Base-by-base conservation (phyloP, 306 rosid genomes). In the Datisca glomerata region DNA sequence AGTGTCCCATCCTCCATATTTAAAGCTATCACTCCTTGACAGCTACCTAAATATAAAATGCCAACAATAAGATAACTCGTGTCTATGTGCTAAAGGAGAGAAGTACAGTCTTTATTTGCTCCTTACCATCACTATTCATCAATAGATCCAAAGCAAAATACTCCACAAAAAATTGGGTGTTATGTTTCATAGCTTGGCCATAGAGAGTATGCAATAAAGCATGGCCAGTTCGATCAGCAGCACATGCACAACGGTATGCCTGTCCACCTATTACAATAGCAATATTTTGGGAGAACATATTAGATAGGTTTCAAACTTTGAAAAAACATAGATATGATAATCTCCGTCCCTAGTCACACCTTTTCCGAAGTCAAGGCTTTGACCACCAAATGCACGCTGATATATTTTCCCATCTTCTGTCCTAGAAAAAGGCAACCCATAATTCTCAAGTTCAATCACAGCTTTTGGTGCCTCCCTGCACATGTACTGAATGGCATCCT, bases 341-440 rank as follows among this genome's bases (percentile, higher is more conserved):
- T 19, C 36, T 35, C 59, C 55, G 47, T 22, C 24, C 38, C 38
- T 24, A 52, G 21, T 20, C 57, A 14, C 45, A 81, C 96, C 96
- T 72, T 75, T 81, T 68, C 96, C 96, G 45, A 70, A 86, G 72
- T 86, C 67, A 24, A 86, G 86, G 60, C 96, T 86, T 52, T 86
- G 96, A 51, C 96, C 96, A 37, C 96, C 96, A 76, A 86, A 86
- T 28, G 94, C 96, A 25, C 96, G 96, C 68, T 85, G 87, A 56
- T 85, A 85, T 52, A 85, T 85, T 71, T 39, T 85, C 56, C 96
- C 93, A 31, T 76, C 93, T 62, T 85, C 93, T 18, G 96, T 85
- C 47, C 81, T 61, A 49, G 87, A 85, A 67, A 85, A 85, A 45
- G 96, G 96, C 27, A 85, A 56, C 39, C 96, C 96, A 64, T 85